phyloP scores from a whole-genome alignment of 768 basidiomycete species.

The Collybia sp. region DNA sequence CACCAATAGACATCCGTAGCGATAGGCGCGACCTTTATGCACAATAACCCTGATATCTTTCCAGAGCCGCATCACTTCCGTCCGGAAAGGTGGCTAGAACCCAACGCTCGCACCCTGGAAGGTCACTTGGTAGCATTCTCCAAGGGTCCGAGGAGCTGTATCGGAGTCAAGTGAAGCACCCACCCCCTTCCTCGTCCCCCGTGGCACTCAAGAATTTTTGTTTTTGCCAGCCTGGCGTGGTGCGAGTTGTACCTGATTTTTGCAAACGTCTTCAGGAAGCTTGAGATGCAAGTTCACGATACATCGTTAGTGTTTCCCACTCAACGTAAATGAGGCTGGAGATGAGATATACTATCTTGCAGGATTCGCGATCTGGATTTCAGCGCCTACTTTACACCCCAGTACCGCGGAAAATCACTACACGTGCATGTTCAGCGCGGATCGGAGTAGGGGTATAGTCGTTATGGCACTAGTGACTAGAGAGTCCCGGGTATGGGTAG shows the following conservation, averaged over 20 bases:
- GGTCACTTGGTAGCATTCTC: constrained; percentile 37
- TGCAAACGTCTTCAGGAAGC: constrained; percentile 31
- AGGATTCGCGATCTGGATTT: constrained; percentile 26
- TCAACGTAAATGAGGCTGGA: too few relatives aligned
- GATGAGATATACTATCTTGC: constrained; percentile 2
- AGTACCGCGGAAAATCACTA: constrained; percentile 26
- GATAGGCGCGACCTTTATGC: constrained; percentile 33
- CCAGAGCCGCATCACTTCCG: constrained; percentile 31
- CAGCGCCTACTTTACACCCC: constrained; percentile 29
- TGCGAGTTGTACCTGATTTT: constrained; percentile 37
- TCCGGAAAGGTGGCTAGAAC: constrained; percentile 41
- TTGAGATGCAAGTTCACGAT: constrained; percentile 26
- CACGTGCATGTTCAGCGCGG: constrained; percentile 22
- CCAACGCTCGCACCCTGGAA: constrained; percentile 21
- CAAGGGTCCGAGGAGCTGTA: constrained; percentile 38
- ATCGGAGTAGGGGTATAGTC: too few relatives aligned
- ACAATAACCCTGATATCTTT: constrained; percentile 34
- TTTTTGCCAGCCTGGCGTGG: constrained; percentile 39
- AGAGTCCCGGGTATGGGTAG: too few relatives aligned
- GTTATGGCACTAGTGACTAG: too few relatives aligned
- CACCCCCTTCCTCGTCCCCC: too few relatives aligned
- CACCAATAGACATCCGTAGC: constrained; percentile 31
- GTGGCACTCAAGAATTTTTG: too few relatives aligned
- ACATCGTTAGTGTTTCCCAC: constrained; percentile 16
- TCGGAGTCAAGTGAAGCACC: constrained; percentile 35